A percentile compares a stretch with the other conserved stretches of the same genome.
Evolutionary conservation across 768 basidiomycete genomes (phyloP).

Genomic region (Candolleomyces efflorescens): DNA sequence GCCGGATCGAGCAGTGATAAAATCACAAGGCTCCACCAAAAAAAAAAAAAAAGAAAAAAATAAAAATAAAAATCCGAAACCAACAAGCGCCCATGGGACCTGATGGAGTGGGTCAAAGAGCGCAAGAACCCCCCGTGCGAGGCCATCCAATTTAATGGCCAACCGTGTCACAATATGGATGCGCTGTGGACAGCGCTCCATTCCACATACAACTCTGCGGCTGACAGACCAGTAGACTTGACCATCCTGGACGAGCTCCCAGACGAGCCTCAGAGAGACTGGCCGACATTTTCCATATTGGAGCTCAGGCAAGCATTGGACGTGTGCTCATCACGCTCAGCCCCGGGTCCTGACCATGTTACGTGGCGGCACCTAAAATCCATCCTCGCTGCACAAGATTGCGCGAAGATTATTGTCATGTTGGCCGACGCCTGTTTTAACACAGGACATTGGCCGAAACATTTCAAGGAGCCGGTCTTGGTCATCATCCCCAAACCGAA

Average conservation of each 20-base stretch:
- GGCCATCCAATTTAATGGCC: slow-evolving; percentile 5
- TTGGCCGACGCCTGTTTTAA: slow-evolving; percentile 2
- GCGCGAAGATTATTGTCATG: neutral
- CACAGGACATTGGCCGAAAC: neutral
- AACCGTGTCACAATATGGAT: slow-evolving; percentile 3
- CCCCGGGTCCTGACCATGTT: slow-evolving; percentile 8
- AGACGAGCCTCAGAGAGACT: neutral
- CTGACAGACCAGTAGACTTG: neutral
- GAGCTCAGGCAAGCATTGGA: neutral
- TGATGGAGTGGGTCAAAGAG: slow-evolving; percentile 15
- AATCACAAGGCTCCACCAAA: neutral
- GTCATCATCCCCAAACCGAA: slow-evolving; percentile 2
- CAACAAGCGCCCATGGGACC: slow-evolving; percentile 13
- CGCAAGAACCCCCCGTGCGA: slow-evolving; percentile 8
- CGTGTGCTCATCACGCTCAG: neutral
- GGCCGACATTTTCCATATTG: neutral
- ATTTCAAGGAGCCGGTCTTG: slow-evolving; percentile 11
- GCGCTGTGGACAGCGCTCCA: slow-evolving; percentile 9
- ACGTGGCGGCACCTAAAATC: neutral
- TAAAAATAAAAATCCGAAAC: slow-evolving; percentile 5
- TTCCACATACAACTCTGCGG: slow-evolving; percentile 5
- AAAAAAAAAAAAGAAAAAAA: neutral
- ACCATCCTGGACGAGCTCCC: neutral
- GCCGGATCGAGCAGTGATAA: too few relatives aligned
- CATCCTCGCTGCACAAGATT: neutral